A percentile compares a stretch with the other conserved stretches of the same genome.
Evolutionary conservation across 2,329 filamentous ascomycete genomes (phyloP).

Genomic region (Cordyceps farinosa): DNA sequence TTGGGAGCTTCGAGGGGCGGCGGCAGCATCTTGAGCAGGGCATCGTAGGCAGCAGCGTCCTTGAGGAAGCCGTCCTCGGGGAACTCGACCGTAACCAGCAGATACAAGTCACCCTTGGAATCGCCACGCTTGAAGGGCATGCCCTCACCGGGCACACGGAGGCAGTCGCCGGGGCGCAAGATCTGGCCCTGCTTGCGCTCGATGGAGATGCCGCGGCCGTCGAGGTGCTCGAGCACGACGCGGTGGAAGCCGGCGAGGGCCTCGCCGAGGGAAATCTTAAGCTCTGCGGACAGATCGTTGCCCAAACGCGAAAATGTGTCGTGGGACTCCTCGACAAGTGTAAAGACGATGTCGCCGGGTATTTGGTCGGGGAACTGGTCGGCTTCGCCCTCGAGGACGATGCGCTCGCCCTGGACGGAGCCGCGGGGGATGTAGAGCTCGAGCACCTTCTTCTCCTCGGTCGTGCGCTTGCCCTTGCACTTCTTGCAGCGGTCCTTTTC

Average conservation of each 20-base stretch:
- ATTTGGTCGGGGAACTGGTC: constrained; percentile 87
- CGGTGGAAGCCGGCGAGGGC: constrained; percentile 85
- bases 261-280: constrained; percentile 79
- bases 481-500: constrained; percentile 99
- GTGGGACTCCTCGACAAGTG: constrained; percentile 76
- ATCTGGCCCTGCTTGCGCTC: constrained; percentile 77
- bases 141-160: constrained; percentile 85
- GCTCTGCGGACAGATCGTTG: constrained; percentile 75
- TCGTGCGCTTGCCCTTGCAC: constrained; percentile 89
- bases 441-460: constrained; percentile 85
- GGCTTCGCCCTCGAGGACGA: constrained; percentile 87
- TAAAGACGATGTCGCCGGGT: constrained; percentile 91
- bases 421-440: constrained; percentile 95
- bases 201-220: constrained; percentile 84
- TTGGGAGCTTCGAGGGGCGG: constrained; percentile 57
- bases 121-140: constrained; percentile 93
- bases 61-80: constrained; percentile 81
- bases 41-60: constrained; percentile 65
- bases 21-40: constrained; percentile 73
- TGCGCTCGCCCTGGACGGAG: constrained; percentile 80
- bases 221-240: constrained; percentile 86
- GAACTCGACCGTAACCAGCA: constrained; percentile 82
- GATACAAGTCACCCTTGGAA: constrained; percentile 77
- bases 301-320: constrained; percentile 78
- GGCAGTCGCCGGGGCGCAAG: constrained; percentile 74